A percentile compares a stretch with the other conserved stretches of the same genome.
phyloP scores from a whole-genome alignment of 1,284 basidiomycete species.

The Leccinum fuscescens region DNA sequence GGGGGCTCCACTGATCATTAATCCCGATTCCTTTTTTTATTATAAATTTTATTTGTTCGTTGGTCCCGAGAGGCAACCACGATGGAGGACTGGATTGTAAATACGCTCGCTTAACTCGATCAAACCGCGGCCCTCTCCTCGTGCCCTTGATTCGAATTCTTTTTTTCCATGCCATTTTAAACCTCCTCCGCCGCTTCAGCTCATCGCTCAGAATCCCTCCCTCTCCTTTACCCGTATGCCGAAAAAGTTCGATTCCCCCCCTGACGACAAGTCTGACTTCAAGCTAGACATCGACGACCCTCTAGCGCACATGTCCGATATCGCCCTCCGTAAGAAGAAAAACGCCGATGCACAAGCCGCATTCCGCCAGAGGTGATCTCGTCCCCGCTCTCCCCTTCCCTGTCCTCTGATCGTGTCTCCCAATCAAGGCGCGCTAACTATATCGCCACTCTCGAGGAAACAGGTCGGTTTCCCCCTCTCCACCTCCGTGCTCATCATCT shows the following conservation, averaged over 20 bases:
- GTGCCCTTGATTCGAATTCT: constrained; percentile 62
- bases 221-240: constrained; percentile 38
- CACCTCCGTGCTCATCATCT: constrained; percentile 19
- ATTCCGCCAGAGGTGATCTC: constrained; percentile 39
- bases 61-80: constrained; percentile 16
- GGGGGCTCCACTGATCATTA: background rate
- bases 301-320: constrained; percentile 46
- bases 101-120: constrained; percentile 40
- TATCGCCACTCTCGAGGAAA: constrained; percentile 84
- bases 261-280: constrained; percentile 33
- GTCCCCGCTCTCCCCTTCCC: constrained; percentile 1
- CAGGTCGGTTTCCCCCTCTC: constrained; percentile 49
- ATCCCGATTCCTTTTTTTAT: background rate
- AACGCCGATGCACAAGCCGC: constrained; percentile 72
- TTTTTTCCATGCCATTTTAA: constrained; percentile 58
- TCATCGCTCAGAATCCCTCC: constrained; percentile 19
- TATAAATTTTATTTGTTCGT: background rate
- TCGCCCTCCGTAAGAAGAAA: constrained; percentile 78
- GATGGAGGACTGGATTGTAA: constrained; percentile 37
- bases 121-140: constrained; percentile 54
- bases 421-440: constrained; percentile 71
- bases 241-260: constrained; percentile 42
- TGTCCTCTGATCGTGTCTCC: constrained; percentile 39
- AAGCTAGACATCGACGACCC: constrained; percentile 43
- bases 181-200: constrained; percentile 25